phyloP scores from a whole-genome alignment of 805 yeast species.

The Scheffersomyces amazonensis region DNA sequence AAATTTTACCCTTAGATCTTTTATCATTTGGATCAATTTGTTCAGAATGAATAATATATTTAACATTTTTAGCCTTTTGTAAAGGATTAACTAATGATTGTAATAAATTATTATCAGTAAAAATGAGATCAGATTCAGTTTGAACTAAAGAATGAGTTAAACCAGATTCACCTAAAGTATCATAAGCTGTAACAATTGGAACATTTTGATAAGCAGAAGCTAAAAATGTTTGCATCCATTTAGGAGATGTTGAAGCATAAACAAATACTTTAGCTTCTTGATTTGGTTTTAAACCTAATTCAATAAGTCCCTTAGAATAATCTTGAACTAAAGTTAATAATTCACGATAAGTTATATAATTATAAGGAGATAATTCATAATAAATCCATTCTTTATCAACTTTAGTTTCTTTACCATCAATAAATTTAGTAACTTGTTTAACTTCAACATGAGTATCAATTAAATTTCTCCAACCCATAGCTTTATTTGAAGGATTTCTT shows the following conservation, averaged over 20 bases:
- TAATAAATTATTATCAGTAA: slow-evolving; percentile 79
- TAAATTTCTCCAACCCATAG: slow-evolving; percentile 79
- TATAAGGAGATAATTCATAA: slow-evolving; percentile 75
- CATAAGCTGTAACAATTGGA: slow-evolving; percentile 94
- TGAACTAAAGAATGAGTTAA: slow-evolving; percentile 81
- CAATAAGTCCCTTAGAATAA: slow-evolving; percentile 73
- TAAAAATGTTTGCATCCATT: slow-evolving; percentile 86
- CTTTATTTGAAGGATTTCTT: slow-evolving; percentile 50
- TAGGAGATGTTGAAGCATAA: slow-evolving; percentile 82
- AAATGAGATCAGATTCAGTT: slow-evolving; percentile 75
- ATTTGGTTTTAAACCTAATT: slow-evolving; percentile 66
- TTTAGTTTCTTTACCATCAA: slow-evolving; percentile 71
- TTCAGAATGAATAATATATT: slow-evolving; percentile 71
- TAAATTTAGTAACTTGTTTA: slow-evolving; percentile 66
- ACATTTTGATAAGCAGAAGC: slow-evolving; percentile 77
- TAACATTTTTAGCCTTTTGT: slow-evolving; percentile 55
- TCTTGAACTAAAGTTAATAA: slow-evolving; percentile 46
- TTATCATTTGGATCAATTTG: slow-evolving; percentile 58
- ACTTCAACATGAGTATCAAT: slow-evolving; percentile 72
- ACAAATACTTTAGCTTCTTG: slow-evolving; percentile 68
- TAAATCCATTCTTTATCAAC: slow-evolving; percentile 86
- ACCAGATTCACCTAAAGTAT: slow-evolving; percentile 87
- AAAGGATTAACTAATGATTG: slow-evolving; percentile 69
- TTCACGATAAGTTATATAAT: slow-evolving; percentile 61
- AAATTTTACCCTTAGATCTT: slow-evolving; percentile 60